Base-by-base conservation (phyloP, 345 rosid species). In the Turritis glabra region DNA sequence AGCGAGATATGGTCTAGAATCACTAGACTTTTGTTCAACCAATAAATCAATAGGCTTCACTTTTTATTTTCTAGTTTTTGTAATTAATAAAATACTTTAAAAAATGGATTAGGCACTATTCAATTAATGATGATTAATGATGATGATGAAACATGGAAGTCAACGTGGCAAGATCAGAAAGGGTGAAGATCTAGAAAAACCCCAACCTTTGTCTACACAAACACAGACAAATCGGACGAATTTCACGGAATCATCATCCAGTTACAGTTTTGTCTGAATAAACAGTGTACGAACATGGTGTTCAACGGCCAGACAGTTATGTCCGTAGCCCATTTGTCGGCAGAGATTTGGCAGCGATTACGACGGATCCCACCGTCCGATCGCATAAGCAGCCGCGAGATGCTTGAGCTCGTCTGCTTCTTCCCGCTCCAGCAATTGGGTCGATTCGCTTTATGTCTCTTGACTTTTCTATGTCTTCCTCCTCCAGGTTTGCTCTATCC, bases 401-500 rank as follows among this genome's bases (percentile, higher is more conserved):
- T 90, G 61, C 83, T 90, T 52, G 90, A 90, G 64, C 87, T 90
- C 13, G 71, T 88, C 11, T 88, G 87, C 77, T 87, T 90, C 75
- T 76, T 88, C 72, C 93, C 92, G 61, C 79, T 90, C 38, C 85
- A 82, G 22, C 89, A 88, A 78, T 65, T 88, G 51, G 88, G 97
- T 63, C 91, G 84, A 57, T 61, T 83, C 26, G 83, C 85, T 70
- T 79, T 87, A 32, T 87, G 81, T 50, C 30, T 88, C 61, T 88
- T 90, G 91, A 83, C 90, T 69, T 83, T 84, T 64, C 84, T 90
- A 18, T 90, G 93, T 75, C 83, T 87, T 40, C 86, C 93, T 29
- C 83, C 85, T 3, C 86, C 88, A 18, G 84, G 80, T 71, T 69
- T 84, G 27, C 71, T 79, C 75, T 77, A 72, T 60, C 48, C 66